These are phyloP conservation scores for Curvularia lunata DNA, from an alignment of 2,329 filamentous ascomycete species.

Conservation along the genomic window DNA sequence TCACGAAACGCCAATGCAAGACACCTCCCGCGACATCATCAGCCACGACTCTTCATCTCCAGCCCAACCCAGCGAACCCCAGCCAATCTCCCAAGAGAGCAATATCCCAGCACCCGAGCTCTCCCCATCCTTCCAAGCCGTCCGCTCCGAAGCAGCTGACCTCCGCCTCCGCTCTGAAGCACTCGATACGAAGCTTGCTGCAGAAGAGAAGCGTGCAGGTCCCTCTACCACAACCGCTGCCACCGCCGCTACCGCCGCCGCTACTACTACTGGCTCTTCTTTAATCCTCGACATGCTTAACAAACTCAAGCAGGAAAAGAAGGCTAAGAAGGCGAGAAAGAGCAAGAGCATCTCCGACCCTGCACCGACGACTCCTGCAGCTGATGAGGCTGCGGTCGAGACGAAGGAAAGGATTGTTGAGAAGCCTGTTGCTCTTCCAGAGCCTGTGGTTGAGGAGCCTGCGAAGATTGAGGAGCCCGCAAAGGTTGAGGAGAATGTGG, in stretches of 20 bases:
- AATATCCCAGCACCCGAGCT: slow-evolving; percentile 8
- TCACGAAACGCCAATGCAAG: slow-evolving; percentile 2
- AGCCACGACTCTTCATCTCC: slow-evolving; percentile 9
- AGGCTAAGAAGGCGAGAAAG: slow-evolving; percentile 34
- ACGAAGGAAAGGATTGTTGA: slow-evolving; percentile 28
- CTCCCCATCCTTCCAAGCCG: slow-evolving; percentile 34
- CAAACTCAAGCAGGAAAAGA: slow-evolving; percentile 41
- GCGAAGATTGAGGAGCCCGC: neutral
- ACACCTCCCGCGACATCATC: slow-evolving; percentile 3
- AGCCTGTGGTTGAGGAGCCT: neutral
- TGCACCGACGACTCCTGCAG: slow-evolving; percentile 34
- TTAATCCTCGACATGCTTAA: slow-evolving; percentile 39
- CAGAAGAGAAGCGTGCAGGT: slow-evolving; percentile 17
- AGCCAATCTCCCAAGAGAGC: neutral
- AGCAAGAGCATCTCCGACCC: slow-evolving; percentile 26
- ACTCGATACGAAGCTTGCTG: slow-evolving; percentile 29
- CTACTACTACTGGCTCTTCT: slow-evolving; percentile 16
- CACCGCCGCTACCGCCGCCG: slow-evolving; percentile 15
- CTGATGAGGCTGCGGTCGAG: slow-evolving; percentile 30
- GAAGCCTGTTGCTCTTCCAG: slow-evolving; percentile 1
- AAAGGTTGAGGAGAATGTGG: neutral
- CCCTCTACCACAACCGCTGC: too few relatives aligned
- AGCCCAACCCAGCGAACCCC: neutral
- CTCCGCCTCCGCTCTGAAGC: slow-evolving; percentile 37
- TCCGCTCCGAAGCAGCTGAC: slow-evolving; percentile 37